Evolutionary conservation across 495 filamentous ascomycete genomes (phyloP).

Genomic region (Cairneyella variabilis): DNA sequence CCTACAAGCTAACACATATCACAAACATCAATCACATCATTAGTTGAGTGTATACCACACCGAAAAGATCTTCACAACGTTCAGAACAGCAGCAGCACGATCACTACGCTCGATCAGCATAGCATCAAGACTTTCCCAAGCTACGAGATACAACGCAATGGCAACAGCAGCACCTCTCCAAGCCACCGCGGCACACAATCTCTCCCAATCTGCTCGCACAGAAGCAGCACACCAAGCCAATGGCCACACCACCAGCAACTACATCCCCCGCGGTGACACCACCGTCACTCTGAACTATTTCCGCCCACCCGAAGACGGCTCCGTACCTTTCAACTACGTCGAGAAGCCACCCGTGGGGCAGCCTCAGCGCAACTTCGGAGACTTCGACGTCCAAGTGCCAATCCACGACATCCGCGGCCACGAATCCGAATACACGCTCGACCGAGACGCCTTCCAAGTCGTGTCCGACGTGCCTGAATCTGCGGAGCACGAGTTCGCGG

Average conservation of each 20-base stretch:
- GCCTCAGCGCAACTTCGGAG: conserved; percentile 58
- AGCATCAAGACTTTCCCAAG: too few species aligned
- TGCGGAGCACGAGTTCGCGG: conserved; percentile 54
- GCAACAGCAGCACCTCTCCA: conserved; percentile 27
- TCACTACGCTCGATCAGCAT: too few species aligned
- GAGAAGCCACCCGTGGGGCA: conserved; percentile 55
- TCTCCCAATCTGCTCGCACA: conserved; percentile 19
- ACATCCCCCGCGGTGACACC: conserved; percentile 64
- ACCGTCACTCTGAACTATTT: conserved; percentile 66
- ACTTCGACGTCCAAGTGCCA: conserved; percentile 38
- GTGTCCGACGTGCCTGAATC: conserved; percentile 45
- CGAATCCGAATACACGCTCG: conserved; percentile 60
- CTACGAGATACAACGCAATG: conserved; percentile 21
- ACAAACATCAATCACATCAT: too few species aligned
- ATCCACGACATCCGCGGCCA: conserved; percentile 65
- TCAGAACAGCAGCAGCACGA: too few species aligned
- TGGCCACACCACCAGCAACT: not conserved
- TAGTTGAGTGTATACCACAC: too few species aligned
- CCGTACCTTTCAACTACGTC: conserved; percentile 66
- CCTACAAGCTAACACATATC: too few species aligned
- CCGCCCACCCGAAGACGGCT: conserved; percentile 56
- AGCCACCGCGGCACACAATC: conserved; percentile 24
- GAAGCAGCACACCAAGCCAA: conserved; percentile 13
- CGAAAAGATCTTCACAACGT: too few species aligned
- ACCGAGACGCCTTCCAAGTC: conserved; percentile 69